Evolutionary conservation across 139 green algal species (phyloP).

Genomic region (Auxenochlorella pyrenoidosa): DNA sequence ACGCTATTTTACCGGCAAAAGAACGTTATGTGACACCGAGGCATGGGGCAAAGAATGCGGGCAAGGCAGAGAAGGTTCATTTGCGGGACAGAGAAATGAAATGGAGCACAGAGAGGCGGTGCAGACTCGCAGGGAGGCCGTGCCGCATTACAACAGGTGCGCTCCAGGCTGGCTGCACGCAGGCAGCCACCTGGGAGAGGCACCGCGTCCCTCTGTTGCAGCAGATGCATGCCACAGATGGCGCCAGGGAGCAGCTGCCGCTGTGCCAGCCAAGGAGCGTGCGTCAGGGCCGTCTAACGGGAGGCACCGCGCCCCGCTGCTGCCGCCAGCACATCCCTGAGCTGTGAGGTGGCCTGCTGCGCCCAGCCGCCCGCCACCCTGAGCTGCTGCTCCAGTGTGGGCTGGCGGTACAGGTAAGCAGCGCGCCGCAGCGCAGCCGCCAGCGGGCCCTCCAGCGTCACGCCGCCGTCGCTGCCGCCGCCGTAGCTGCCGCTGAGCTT

Average conservation of each 20-base stretch:
- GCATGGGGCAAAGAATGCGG: no score
- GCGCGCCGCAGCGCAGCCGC: constrained; percentile 75
- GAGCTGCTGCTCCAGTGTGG: constrained; percentile 89
- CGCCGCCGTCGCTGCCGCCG: constrained; percentile 42
- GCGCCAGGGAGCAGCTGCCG: no score
- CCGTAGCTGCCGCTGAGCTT: constrained; percentile 34
- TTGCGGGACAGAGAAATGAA: constrained; percentile 2
- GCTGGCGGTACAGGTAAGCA: constrained; percentile 95
- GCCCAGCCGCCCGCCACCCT: constrained; percentile 74
- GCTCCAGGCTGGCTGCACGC: no score
- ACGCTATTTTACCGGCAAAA: no score
- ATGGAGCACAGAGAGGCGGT: not conserved
- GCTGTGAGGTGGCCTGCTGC: constrained; percentile 15
- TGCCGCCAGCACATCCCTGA: not conserved
- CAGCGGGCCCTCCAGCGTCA: constrained; percentile 88
- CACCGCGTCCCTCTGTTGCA: no score
- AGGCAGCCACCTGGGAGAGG: no score
- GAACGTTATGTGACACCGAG: no score
- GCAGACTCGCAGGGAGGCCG: no score
- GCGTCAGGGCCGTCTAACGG: not conserved
- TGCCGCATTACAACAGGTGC: no score
- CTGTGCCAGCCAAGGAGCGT: no score
- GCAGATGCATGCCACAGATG: no score
- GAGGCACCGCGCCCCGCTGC: not conserved
- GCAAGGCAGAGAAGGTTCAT: not conserved